phyloP scores from a whole-genome alignment of 495 filamentous ascomycete genomes.

The Tuber umbilicatum region DNA sequence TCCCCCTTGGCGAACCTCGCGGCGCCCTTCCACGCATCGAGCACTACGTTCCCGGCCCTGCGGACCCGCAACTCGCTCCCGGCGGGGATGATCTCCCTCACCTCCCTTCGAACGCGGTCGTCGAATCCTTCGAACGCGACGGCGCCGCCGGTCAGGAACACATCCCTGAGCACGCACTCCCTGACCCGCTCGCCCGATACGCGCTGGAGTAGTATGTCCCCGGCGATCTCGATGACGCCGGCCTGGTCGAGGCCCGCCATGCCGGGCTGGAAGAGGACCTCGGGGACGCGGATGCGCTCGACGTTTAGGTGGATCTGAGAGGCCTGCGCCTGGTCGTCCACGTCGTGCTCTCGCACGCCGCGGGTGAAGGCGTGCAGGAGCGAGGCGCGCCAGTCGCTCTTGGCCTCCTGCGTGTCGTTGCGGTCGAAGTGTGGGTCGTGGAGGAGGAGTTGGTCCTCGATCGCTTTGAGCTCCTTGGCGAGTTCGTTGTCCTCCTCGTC shows the following conservation, averaged over 20 bases:
- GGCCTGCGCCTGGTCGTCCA: constrained; percentile 67
- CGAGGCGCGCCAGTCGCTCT: constrained; percentile 87
- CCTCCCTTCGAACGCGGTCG: constrained; percentile 65
- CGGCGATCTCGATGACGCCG: constrained; percentile 80
- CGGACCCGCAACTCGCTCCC: constrained; percentile 60
- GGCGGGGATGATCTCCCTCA: constrained; percentile 64
- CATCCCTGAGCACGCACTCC: constrained; percentile 64
- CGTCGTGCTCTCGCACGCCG: constrained; percentile 78
- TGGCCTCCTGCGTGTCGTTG: constrained; percentile 81
- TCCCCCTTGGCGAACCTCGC: constrained; percentile 60
- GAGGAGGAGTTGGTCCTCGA: constrained; percentile 77
- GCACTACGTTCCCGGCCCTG: constrained; percentile 61
- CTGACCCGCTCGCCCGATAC: constrained; percentile 55
- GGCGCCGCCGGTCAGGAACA: constrained; percentile 94
- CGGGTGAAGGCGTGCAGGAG: constrained; percentile 81
- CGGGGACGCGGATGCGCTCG: constrained; percentile 90
- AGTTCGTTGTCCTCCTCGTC: constrained; percentile 77
- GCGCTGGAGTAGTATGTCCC: constrained; percentile 74
- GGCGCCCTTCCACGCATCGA: constrained; percentile 90
- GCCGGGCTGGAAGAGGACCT: constrained; percentile 89
- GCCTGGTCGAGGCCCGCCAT: constrained; percentile 95
- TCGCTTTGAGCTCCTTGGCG: constrained; percentile 57
- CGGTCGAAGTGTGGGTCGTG: constrained; percentile 85
- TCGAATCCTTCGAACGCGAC: constrained; percentile 81
- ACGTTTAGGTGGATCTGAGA: constrained; percentile 93